These are phyloP conservation scores for Rhizomucor pusillus DNA, from an alignment of 371 early-diverging fungal genomes.

Conservation along the genomic window DNA sequence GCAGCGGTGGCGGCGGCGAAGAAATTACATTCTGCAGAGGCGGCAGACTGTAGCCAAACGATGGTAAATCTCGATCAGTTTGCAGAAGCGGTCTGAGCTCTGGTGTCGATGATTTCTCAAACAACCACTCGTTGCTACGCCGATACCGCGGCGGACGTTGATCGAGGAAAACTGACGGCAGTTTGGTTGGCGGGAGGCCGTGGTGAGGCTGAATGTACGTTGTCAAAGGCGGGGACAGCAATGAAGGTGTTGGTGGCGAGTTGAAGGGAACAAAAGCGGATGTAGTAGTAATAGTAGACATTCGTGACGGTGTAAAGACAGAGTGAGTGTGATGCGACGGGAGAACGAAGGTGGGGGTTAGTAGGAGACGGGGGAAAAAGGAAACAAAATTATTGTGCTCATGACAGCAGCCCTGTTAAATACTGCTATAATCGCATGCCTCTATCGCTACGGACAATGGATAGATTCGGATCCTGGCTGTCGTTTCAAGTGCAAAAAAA, in stretches of 20 bases:
- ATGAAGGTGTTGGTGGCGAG: constrained; percentile 11
- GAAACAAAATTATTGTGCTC: no score
- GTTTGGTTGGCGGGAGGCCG: constrained; percentile 4
- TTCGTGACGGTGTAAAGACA: constrained; percentile 2
- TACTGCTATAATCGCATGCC: no score
- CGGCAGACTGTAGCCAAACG: constrained; percentile 21
- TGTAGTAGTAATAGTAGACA: constrained; percentile 1
- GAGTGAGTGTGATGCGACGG: not conserved
- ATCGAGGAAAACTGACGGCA: constrained; percentile 6
- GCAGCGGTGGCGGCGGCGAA: constrained; percentile 7
- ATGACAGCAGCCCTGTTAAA: no score
- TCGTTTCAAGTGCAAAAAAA: no score
- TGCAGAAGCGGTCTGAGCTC: no score
- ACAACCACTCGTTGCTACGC: constrained; percentile 1
- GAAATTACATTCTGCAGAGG: constrained; percentile 24
- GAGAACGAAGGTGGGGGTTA: no score
- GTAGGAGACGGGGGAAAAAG: no score
- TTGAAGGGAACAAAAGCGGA: constrained; percentile 18
- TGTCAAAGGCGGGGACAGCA: constrained; percentile 20
- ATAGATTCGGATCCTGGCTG: no score
- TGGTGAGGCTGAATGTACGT: constrained; percentile 2
- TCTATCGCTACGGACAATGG: no score
- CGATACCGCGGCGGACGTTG: constrained; percentile 2
- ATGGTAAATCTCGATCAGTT: not conserved
- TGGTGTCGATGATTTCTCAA: not conserved